Conservation (phyloP, 495 filamentous ascomycete genomes). For the Neurospora sp. region DNA sequence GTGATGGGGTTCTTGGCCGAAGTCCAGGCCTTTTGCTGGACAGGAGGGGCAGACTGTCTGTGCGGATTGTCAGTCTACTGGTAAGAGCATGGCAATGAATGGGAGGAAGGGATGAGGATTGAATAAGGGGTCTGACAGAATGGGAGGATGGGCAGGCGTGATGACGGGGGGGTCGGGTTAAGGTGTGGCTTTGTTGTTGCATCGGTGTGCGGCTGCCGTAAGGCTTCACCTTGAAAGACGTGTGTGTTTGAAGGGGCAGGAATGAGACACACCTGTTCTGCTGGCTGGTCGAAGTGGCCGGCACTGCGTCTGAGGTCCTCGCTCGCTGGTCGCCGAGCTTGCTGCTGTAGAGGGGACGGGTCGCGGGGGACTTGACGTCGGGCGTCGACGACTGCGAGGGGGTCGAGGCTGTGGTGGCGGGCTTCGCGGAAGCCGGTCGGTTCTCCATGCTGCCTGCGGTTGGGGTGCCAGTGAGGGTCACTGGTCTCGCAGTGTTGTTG, state of each 20-base stretch:
- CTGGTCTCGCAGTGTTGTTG: conserved; percentile 20
- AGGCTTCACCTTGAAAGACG: neutral
- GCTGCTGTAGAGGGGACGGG: conserved; percentile 25
- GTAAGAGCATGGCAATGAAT: conserved; percentile 1
- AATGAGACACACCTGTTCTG: conserved; percentile 20
- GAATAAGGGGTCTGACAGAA: neutral
- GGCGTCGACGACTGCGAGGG: conserved; percentile 12
- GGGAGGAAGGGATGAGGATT: conserved; percentile 3
- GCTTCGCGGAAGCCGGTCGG: conserved; percentile 22
- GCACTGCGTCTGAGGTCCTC: conserved; percentile 13
- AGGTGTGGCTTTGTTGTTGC: too few species aligned
- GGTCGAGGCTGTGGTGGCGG: conserved; percentile 12
- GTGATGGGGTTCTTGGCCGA: conserved; percentile 29
- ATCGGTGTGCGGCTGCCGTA: conserved; percentile 3
- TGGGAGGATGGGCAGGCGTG: neutral
- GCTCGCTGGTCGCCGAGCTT: conserved; percentile 24
- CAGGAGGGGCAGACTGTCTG: conserved; percentile 26
- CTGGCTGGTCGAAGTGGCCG: conserved; percentile 14
- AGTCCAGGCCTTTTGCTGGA: conserved; percentile 30
- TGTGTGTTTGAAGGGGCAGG: conserved; percentile 5
- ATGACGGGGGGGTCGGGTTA: neutral
- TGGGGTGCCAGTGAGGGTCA: conserved; percentile 13
- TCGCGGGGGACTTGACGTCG: conserved; percentile 20
- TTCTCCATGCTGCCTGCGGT: conserved; percentile 23
- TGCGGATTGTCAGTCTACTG: conserved; percentile 14